These are phyloP conservation scores for Beauveria pseudobassiana DNA, from an alignment of 2,329 filamentous ascomycete species.

Conservation along the genomic window DNA sequence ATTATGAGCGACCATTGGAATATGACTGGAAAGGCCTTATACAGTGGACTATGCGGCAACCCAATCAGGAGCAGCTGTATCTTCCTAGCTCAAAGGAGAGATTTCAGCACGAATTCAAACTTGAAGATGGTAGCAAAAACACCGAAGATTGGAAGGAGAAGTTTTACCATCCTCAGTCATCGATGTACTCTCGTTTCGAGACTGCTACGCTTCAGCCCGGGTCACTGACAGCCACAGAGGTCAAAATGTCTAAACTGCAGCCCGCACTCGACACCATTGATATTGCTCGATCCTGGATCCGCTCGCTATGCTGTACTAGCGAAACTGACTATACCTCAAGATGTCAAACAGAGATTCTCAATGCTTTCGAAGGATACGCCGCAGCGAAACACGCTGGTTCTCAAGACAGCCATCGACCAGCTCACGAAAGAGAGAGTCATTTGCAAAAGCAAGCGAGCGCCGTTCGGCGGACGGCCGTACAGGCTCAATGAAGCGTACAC, in stretches of 20 bases:
- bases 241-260: not conserved
- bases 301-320: constrained; percentile 49
- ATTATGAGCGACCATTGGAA: constrained; percentile 53
- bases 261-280: constrained; percentile 23
- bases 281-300: constrained; percentile 51
- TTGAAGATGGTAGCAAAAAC: constrained; percentile 27
- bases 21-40: constrained; percentile 65
- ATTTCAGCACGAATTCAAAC: constrained; percentile 36
- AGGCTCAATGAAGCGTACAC: constrained; percentile 53
- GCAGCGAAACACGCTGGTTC: constrained; percentile 33
- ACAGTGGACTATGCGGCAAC: constrained; percentile 55
- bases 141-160: constrained; percentile 45
- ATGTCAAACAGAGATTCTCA: constrained; percentile 44
- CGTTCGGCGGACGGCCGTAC: constrained; percentile 53
- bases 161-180: constrained; percentile 47
- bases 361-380: constrained; percentile 36
- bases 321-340: constrained; percentile 39
- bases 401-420: constrained; percentile 40
- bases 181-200: constrained; percentile 50
- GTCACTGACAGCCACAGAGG: constrained; percentile 22
- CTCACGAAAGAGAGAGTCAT: constrained; percentile 47
- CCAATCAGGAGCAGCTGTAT: constrained; percentile 35
- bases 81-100: constrained; percentile 40
- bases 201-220: constrained; percentile 43
- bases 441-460: constrained; percentile 51